phyloP scores from a whole-genome alignment of 371 early-diverging fungal genomes.

The Lichtheimia ramosa region DNA sequence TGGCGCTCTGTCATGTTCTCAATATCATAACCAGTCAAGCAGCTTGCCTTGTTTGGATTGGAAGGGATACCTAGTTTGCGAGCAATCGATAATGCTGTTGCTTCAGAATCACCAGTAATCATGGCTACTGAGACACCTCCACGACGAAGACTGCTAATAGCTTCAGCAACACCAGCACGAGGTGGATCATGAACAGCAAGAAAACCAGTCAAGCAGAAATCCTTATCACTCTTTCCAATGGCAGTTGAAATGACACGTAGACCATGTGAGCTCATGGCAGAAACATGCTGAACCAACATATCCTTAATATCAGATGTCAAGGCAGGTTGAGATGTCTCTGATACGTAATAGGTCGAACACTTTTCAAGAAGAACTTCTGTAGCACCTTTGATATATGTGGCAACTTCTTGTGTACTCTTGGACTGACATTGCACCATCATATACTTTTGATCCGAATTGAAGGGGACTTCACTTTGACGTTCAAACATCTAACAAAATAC shows the following conservation, averaged over 20 bases:
- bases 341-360: constrained; percentile 60
- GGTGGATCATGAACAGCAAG: constrained; percentile 89
- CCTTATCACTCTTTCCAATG: constrained; percentile 56
- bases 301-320: constrained; percentile 55
- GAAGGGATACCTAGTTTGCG: constrained; percentile 73
- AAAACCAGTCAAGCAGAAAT: constrained; percentile 77
- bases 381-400: constrained; percentile 75
- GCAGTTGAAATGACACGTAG: constrained; percentile 89
- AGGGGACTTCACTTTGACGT: constrained; percentile 80
- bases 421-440: constrained; percentile 74
- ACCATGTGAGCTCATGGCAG: constrained; percentile 78
- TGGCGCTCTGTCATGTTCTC: constrained; percentile 68
- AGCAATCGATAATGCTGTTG: constrained; percentile 81
- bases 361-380: constrained; percentile 71
- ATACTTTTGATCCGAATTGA: constrained; percentile 88
- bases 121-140: constrained; percentile 84
- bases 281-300: constrained; percentile 51
- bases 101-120: constrained; percentile 91
- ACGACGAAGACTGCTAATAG: constrained; percentile 59
- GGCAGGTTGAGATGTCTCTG: constrained; percentile 34
- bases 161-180: constrained; percentile 67
- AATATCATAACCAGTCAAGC: constrained; percentile 74
- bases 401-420: constrained; percentile 26
- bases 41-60: constrained; percentile 48
- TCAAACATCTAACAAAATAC: constrained; percentile 39